Evolutionary conservation across 129 eudicot species (phyloP), one percentile per base, ranked within the genome.

Genomic region (Arctium lappa): DNA sequence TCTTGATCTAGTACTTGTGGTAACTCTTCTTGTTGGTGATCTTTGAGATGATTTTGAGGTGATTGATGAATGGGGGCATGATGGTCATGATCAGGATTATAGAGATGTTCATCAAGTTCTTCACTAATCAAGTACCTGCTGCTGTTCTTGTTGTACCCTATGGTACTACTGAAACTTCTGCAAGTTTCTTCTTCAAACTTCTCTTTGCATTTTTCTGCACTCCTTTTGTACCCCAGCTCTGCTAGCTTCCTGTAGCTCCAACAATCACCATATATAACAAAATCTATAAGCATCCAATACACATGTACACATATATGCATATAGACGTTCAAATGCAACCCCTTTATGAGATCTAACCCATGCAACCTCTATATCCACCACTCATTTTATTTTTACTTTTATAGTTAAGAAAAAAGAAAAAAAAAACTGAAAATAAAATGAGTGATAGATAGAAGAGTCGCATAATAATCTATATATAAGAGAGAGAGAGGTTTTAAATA

Each of bases 201-300:
- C 76, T 94, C 92, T 77, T 92, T 94, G 89, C 98, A 92, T 56
- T 89, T 86, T 69, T 94, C 89, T 76, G 93, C 89, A 89, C 92
- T 92, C 50, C 91, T 91, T 87, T 85, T 90, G 79, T 79, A 91
- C 27, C 98, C 98, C 82, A 87, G 82, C 87, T 94, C 98, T 50
- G 68, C 89, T 77, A 94, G 88, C 89, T 91, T 94, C 87, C 98
- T 94, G 94, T 77, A 71, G 72, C 44, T 86, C 86, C 80, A 84
- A 77, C 46, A 83, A 69, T 42, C 33, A 71, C 42, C 27, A 84
- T 7, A 3, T 15, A 68, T 78, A 56, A 8, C 48, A 73, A 27
- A 66, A 18, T 66, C 15, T 36, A 78, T 39, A 22, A 78, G 27
- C 62, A 78, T 78, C 30, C 32, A 81, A 50, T 6, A 18, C 1